Conservation (phyloP, 2,329 filamentous ascomycete species). For the Pyrenophora graminea region DNA sequence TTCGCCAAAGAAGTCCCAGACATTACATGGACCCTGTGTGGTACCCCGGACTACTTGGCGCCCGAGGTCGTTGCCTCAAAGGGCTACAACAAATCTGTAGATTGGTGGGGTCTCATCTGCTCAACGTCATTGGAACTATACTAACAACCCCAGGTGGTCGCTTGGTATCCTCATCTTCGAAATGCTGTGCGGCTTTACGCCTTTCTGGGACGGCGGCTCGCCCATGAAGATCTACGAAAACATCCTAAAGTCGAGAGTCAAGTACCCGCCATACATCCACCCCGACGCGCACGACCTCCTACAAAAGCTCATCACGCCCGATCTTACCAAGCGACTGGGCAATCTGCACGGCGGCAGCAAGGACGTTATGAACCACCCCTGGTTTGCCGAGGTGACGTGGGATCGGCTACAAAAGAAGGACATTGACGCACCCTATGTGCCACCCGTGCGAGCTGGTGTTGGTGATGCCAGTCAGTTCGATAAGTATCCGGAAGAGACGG, state of each 20-base stretch:
- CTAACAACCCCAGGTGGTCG: constrained; percentile 75
- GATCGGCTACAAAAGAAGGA: constrained; percentile 92
- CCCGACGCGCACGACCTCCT: constrained; percentile 91
- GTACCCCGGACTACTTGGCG: constrained; percentile 95
- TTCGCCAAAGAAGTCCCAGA: constrained; percentile 98
- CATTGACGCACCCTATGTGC: constrained; percentile 97
- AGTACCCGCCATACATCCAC: constrained; percentile 95
- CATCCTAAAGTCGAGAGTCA: constrained; percentile 92
- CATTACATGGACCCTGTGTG: constrained; percentile 98
- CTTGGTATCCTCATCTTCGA: constrained; percentile 98
- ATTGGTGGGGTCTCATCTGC: constrained; percentile 73
- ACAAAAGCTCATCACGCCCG: constrained; percentile 88
- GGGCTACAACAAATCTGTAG: constrained; percentile 98
- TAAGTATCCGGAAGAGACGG: constrained; percentile 95
- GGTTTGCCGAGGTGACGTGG: constrained; percentile 99
- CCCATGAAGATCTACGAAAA: constrained; percentile 99
- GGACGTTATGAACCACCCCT: constrained; percentile 93
- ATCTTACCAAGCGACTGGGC: constrained; percentile 91
- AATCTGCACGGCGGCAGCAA: constrained; percentile 89
- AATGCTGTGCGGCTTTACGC: constrained; percentile 98
- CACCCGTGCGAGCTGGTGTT: constrained; percentile 88
- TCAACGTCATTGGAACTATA: not conserved
- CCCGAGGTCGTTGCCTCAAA: constrained; percentile 99
- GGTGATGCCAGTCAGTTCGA: constrained; percentile 98
- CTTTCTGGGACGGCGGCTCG: constrained; percentile 97